Evolutionary conservation across 352 stramenopile species (phyloP).

Genomic region (Globisporangium megalacanthum): DNA sequence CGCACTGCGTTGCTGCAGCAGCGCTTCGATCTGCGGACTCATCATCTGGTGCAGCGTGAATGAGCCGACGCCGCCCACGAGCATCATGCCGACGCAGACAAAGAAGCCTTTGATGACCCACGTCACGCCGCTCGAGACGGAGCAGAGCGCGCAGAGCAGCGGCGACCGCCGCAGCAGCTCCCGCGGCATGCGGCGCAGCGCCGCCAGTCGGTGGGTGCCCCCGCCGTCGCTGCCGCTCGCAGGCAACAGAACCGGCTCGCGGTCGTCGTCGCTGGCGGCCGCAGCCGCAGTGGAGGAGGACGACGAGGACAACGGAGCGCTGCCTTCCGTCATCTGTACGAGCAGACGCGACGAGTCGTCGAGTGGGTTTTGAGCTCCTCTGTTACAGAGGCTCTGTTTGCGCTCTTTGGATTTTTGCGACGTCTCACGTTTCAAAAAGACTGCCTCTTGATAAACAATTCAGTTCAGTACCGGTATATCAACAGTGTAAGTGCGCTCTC

Average conservation of each 20-base stretch:
- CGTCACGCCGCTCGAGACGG: constrained; percentile 18
- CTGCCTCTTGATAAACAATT: too few species aligned
- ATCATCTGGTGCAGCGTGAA: constrained; percentile 74
- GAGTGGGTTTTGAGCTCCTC: too few species aligned
- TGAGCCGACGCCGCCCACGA: constrained; percentile 53
- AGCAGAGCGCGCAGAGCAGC: constrained; percentile 13
- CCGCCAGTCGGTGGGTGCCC: background rate
- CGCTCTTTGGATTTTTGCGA: too few species aligned
- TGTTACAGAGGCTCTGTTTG: too few species aligned
- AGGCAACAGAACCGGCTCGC: constrained; percentile 4
- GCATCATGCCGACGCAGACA: constrained; percentile 46
- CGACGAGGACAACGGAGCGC: too few species aligned
- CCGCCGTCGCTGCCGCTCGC: background rate
- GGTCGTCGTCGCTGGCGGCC: background rate
- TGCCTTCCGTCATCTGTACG: too few species aligned
- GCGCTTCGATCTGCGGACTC: constrained; percentile 67
- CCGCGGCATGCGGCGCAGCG: constrained; percentile 6
- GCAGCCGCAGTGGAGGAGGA: background rate
- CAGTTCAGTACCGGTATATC: too few species aligned
- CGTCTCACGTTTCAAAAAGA: too few species aligned
- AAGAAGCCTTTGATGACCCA: constrained; percentile 39
- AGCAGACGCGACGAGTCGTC: too few species aligned
- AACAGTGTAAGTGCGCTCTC: too few species aligned
- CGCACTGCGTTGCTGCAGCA: constrained; percentile 45
- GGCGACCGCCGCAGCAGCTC: constrained; percentile 4